Evolutionary conservation across 345 rosid genomes (phyloP).

Genomic region (Microthlaspi erraticum): DNA sequence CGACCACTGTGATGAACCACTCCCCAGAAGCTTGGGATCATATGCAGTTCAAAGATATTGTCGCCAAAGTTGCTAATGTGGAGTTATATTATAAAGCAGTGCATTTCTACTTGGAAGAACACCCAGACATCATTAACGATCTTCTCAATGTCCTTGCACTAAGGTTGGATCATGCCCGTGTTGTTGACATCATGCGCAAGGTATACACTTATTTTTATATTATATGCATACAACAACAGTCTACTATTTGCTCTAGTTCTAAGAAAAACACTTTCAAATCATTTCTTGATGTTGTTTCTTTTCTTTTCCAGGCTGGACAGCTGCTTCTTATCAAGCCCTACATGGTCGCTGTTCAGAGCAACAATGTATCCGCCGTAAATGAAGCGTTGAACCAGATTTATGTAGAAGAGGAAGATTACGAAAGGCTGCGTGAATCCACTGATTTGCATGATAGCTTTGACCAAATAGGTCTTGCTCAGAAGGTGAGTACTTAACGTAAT

Average conservation of each 20-base stretch:
- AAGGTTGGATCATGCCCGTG: conserved; percentile 96
- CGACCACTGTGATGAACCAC: conserved; percentile 98
- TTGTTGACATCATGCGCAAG: conserved; percentile 98
- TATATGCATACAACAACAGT: not conserved
- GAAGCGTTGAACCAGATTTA: conserved; percentile 94
- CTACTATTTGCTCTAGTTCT: not conserved
- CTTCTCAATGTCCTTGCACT: conserved; percentile 94
- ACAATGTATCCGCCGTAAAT: conserved; percentile 91
- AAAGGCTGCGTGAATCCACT: conserved; percentile 88
- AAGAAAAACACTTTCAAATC: not conserved
- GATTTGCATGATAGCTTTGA: conserved; percentile 95
- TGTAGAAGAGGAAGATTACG: conserved; percentile 96
- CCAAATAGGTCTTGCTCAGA: conserved; percentile 92
- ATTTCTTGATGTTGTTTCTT: not conserved
- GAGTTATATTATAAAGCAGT: conserved; percentile 98
- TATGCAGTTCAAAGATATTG: conserved; percentile 98
- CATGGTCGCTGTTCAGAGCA: conserved; percentile 98
- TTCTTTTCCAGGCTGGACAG: conserved; percentile 77
- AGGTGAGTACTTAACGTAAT: conserved; percentile 50
- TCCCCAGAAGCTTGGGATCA: conserved; percentile 99
- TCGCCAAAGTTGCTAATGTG: conserved; percentile 93
- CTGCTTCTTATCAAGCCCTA: conserved; percentile 93
- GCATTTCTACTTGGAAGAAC: conserved; percentile 98
- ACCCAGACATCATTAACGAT: conserved; percentile 96
- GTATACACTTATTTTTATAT: conserved; percentile 39